These are phyloP conservation scores for Zarea fungicola DNA, from an alignment of 2,329 filamentous ascomycete genomes.

Conservation along the genomic window DNA sequence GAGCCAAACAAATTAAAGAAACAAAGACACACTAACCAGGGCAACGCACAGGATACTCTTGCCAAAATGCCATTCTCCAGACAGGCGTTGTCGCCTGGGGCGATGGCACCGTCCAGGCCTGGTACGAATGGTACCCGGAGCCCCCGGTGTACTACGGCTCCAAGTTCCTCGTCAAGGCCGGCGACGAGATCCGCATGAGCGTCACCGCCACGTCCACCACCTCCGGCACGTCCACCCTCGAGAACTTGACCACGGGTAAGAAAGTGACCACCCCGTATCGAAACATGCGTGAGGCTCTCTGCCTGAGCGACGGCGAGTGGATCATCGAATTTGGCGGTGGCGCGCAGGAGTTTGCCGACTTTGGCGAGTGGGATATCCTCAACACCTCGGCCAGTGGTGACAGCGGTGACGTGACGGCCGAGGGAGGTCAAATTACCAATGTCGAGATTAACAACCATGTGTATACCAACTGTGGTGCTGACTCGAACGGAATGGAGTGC, in stretches of 20 bases:
- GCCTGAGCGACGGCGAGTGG: slow-evolving; percentile 53
- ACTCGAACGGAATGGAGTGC: slow-evolving; percentile 1
- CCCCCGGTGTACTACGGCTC: slow-evolving; percentile 30
- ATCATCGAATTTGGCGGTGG: slow-evolving; percentile 43
- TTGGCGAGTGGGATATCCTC: slow-evolving; percentile 12
- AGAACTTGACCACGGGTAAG: slow-evolving; percentile 46
- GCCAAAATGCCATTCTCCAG: slow-evolving; percentile 32
- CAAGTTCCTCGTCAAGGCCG: slow-evolving; percentile 17
- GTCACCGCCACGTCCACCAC: slow-evolving; percentile 19
- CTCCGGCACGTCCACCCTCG: slow-evolving; percentile 18
- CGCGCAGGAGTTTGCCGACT: slow-evolving; percentile 8
- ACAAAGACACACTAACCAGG: neutral
- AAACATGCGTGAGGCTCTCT: slow-evolving; percentile 34
- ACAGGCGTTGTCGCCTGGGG: slow-evolving; percentile 35
- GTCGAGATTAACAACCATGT: neutral
- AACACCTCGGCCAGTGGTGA: slow-evolving; percentile 1
- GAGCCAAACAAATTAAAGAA: neutral
- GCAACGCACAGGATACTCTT: slow-evolving; percentile 24
- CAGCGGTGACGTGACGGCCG: slow-evolving; percentile 33
- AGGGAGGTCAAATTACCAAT: slow-evolving; percentile 13
- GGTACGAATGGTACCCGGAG: slow-evolving; percentile 39
- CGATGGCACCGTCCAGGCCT: slow-evolving; percentile 29
- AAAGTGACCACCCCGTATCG: slow-evolving; percentile 44
- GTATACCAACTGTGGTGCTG: neutral
- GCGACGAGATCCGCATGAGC: slow-evolving; percentile 20